These are phyloP conservation scores for Eucalyptus melliodora DNA, from an alignment of 345 rosid species.

Conservation along the genomic window DNA sequence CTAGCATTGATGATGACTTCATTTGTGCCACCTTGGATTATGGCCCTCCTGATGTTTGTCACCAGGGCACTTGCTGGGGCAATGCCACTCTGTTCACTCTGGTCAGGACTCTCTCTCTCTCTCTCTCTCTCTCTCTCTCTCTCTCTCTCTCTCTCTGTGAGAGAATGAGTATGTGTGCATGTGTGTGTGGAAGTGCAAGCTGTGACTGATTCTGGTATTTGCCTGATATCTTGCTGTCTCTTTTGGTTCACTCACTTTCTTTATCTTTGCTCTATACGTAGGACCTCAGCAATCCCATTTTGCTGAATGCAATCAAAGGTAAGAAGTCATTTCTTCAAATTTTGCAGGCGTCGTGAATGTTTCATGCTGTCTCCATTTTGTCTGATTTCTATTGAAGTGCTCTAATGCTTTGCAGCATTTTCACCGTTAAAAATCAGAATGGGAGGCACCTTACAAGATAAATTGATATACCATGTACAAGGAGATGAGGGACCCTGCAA, in stretches of 20 bases:
- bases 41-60: constrained; percentile 49
- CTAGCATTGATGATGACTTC: constrained; percentile 22
- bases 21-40: constrained; percentile 42
- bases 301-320: constrained; percentile 64
- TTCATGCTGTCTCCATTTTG: neutral
- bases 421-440: constrained; percentile 64
- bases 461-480: constrained; percentile 25
- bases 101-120: constrained; percentile 1
- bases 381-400: neutral
- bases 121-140: no score
- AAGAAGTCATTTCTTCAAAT: neutral
- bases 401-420: constrained; percentile 34
- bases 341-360: neutral
- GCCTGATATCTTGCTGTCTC: neutral
- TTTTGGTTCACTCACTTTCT: neutral
- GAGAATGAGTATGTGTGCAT: neutral
- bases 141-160: neutral
- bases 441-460: constrained; percentile 74
- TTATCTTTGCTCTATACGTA: neutral
- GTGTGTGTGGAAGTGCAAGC: neutral
- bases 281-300: constrained; percentile 45
- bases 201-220: neutral
- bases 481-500: constrained; percentile 21
- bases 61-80: constrained; percentile 42
- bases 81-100: constrained; percentile 27